Conservation (phyloP, 176 grass and related monocot genomes). For the Lolium rigidum region DNA sequence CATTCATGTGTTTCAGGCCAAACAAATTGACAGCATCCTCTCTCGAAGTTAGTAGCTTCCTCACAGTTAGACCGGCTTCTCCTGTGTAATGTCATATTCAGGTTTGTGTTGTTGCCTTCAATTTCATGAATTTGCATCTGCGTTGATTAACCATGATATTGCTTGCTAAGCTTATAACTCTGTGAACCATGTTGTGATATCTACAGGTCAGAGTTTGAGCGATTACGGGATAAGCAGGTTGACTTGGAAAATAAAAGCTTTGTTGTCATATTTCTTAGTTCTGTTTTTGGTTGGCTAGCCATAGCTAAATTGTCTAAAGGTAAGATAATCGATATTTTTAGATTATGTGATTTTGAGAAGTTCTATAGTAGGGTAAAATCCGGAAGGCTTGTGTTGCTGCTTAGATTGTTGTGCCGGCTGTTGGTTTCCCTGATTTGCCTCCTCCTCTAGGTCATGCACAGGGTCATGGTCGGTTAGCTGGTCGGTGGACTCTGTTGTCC, state of each 20-base stretch:
- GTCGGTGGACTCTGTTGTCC: too few species aligned
- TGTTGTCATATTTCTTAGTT: too few species aligned
- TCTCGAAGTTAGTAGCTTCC: conserved; percentile 73
- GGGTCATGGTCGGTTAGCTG: too few species aligned
- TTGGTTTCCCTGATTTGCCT: too few species aligned
- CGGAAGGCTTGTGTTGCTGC: conserved; percentile 73
- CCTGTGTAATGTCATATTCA: conserved; percentile 62
- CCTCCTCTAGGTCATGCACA: too few species aligned
- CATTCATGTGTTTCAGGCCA: conserved; percentile 61
- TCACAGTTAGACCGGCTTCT: conserved; percentile 50
- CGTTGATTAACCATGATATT: neutral
- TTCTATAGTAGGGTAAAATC: conserved; percentile 71
- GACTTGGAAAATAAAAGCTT: conserved; percentile 11
- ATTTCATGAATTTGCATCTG: neutral
- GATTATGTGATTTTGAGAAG: conserved; percentile 57
- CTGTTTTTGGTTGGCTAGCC: too few species aligned
- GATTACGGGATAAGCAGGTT: conserved; percentile 58
- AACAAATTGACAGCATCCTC: conserved; percentile 66
- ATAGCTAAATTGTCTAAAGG: too few species aligned
- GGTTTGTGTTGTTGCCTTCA: conserved; percentile 42
- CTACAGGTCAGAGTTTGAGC: conserved; percentile 76
- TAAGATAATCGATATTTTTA: conserved; percentile 58
- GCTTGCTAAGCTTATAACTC: neutral
- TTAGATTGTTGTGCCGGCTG: too few species aligned
- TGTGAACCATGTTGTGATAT: conserved; percentile 33